A percentile compares a stretch with the other conserved stretches of the same genome.
Evolutionary conservation across 108 stramenopile genomes (phyloP).

Genomic region (Cyclostephanos invisitatus): DNA sequence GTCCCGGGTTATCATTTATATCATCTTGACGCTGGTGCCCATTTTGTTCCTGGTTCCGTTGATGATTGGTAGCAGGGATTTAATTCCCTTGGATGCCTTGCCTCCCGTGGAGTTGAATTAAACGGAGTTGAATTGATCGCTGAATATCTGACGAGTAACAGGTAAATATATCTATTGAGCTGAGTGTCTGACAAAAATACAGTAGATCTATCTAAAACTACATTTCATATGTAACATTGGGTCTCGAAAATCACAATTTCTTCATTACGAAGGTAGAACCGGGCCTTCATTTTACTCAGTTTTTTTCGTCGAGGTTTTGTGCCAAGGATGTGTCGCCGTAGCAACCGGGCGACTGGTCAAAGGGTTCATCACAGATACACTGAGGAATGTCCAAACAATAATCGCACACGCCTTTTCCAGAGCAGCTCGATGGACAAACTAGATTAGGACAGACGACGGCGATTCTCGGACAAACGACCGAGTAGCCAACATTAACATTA

Average conservation of each 20-base stretch:
- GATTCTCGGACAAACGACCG: conserved; percentile 37
- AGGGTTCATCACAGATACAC: conserved; percentile 44
- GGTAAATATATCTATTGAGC: too few species aligned
- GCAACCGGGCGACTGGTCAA: conserved; percentile 32
- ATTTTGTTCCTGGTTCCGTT: conserved; percentile 85
- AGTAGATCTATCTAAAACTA: too few species aligned
- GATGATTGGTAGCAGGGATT: conserved; percentile 87
- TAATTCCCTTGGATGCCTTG: conserved; percentile 78
- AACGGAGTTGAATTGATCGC: conserved; percentile 40
- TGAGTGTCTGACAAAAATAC: too few species aligned
- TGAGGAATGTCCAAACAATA: conserved; percentile 32
- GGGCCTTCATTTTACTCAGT: too few species aligned
- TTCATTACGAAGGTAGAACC: too few species aligned
- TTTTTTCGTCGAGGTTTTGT: not conserved
- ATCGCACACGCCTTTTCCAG: conserved; percentile 45
- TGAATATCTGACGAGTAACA: not conserved
- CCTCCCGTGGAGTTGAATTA: conserved; percentile 75
- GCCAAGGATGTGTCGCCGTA: not conserved
- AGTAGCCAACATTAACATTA: conserved; percentile 34
- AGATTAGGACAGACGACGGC: conserved; percentile 44
- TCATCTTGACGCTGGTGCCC: conserved; percentile 79
- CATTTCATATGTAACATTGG: too few species aligned
- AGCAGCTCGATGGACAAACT: conserved; percentile 46
- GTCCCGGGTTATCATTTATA: conserved; percentile 83
- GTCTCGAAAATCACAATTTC: too few species aligned